These are phyloP conservation scores for Chrysoporthe cubensis DNA, from an alignment of 2,329 filamentous ascomycete species.

Conservation along the genomic window DNA sequence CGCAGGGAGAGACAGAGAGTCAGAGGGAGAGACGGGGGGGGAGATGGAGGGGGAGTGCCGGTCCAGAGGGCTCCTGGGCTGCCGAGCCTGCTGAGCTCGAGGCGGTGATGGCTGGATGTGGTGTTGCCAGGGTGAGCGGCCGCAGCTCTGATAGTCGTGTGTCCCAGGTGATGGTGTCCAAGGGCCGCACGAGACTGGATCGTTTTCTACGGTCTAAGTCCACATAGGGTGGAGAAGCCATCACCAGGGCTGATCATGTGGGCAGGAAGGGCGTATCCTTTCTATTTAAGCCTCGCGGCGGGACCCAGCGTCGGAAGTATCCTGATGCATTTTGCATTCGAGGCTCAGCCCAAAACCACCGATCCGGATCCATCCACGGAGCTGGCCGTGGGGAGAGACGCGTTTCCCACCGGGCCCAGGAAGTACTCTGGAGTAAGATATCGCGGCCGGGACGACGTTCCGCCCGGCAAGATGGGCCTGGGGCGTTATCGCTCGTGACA, in stretches of 20 bases:
- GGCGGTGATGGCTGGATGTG: not conserved
- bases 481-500: conserved; percentile 6
- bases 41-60: not conserved
- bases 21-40: not conserved
- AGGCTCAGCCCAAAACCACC: conserved; percentile 15
- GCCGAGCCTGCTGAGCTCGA: not conserved
- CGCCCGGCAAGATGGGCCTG: not conserved
- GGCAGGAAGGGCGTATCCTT: conserved; percentile 18
- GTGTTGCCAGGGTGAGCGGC: not conserved
- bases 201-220: not conserved
- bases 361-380: conserved; percentile 9
- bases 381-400: not conserved
- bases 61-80: not conserved
- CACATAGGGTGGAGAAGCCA: conserved; percentile 23
- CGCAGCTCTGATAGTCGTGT: not conserved
- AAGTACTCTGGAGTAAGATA: conserved; percentile 13
- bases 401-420: not conserved
- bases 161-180: not conserved
- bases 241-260: conserved; percentile 21
- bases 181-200: not conserved
- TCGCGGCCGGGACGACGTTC: conserved; percentile 9
- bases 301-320: conserved; percentile 5
- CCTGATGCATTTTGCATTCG: conserved; percentile 8
- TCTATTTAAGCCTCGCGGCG: conserved; percentile 26
- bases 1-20: not conserved